Evolutionary conservation across 306 rosid species (phyloP).

Genomic region (Lagenaria siceraria): DNA sequence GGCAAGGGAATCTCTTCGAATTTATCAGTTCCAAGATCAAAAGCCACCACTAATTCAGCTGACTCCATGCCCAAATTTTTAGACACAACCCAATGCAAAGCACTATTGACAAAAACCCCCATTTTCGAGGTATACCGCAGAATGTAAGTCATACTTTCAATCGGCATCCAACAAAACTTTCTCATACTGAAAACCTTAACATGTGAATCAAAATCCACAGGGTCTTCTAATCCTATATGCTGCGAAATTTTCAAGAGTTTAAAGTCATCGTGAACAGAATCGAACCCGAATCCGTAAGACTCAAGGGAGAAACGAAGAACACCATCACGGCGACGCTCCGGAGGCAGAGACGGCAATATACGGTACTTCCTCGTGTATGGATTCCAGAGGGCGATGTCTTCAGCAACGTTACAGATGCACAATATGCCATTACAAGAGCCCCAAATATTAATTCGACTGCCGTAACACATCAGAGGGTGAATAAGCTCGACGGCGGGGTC

Average conservation of each 20-base stretch:
- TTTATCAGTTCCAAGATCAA: conserved; percentile 21
- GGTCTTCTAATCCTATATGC: conserved; percentile 25
- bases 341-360: conserved; percentile 30
- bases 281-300: conserved; percentile 56
- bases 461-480: conserved; percentile 83
- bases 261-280: conserved; percentile 23
- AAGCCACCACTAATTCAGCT: conserved; percentile 31
- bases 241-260: conserved; percentile 52
- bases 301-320: conserved; percentile 11
- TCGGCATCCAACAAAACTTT: conserved; percentile 33
- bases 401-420: conserved; percentile 64
- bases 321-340: conserved; percentile 13
- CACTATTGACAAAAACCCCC: conserved; percentile 34
- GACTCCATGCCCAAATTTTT: conserved; percentile 19
- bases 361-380: conserved; percentile 32
- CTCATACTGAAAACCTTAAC: conserved; percentile 36
- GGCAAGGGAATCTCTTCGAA: conserved; percentile 52
- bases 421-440: conserved; percentile 59
- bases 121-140: conserved; percentile 34
- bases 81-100: conserved; percentile 61
- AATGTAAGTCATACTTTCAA: conserved; percentile 34
- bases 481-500: conserved; percentile 18
- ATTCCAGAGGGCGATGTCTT: conserved; percentile 75
- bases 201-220: conserved; percentile 22
- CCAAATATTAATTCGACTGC: conserved; percentile 41